These are phyloP conservation scores for Penicillium sp. DNA, from an alignment of 2,329 filamentous ascomycete species.

Conservation along the genomic window DNA sequence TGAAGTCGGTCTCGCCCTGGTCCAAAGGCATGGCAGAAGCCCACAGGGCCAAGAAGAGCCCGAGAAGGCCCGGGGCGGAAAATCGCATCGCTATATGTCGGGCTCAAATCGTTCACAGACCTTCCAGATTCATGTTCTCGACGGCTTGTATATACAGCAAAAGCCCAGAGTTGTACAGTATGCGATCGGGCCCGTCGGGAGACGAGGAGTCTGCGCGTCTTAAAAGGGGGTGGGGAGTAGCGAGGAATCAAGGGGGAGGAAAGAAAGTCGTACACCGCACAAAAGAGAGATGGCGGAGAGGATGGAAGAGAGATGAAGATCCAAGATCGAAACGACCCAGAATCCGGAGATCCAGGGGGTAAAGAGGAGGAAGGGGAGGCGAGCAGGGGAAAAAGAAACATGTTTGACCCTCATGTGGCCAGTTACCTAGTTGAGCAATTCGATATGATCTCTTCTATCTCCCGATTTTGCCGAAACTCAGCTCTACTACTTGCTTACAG, in stretches of 20 bases:
- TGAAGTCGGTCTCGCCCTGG: slow-evolving; percentile 37
- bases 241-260: no score
- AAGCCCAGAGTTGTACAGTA: no score
- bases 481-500: neutral
- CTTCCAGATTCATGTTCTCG: neutral
- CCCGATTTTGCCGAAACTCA: neutral
- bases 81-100: slow-evolving; percentile 21
- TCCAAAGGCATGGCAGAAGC: slow-evolving; percentile 10
- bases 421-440: slow-evolving; percentile 13
- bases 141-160: no score
- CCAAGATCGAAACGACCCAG: no score
- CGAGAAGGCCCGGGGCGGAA: slow-evolving; percentile 12
- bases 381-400: slow-evolving; percentile 3
- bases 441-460: neutral
- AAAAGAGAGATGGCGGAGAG: no score
- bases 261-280: no score
- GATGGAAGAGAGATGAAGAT: no score
- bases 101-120: neutral
- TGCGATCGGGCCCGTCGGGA: no score
- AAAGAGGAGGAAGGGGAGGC: neutral
- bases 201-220: no score
- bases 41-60: slow-evolving; percentile 21
- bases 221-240: no score
- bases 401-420: slow-evolving; percentile 17
- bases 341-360: neutral